Percentiles rank a stretch among this genome's conserved stretches.
Evolutionary conservation across 805 yeast genomes (phyloP).

Genomic region (Sugiyamaella lignohabitans): DNA sequence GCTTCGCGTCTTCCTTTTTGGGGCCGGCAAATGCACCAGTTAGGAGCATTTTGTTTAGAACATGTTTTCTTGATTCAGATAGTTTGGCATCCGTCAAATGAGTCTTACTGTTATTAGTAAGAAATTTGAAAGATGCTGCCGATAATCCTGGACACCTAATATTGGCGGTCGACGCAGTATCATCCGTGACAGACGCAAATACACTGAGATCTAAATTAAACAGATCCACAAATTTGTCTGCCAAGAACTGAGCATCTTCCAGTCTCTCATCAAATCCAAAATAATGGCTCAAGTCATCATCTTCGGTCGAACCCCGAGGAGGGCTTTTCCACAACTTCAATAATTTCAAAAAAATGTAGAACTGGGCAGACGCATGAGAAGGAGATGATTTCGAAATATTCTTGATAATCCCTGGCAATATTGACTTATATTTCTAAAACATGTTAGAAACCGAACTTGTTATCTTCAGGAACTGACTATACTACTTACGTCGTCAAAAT

Average conservation of each 20-base stretch:
- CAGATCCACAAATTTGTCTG: constrained; percentile 46
- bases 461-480: not conserved
- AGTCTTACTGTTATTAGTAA: constrained; percentile 65
- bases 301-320: constrained; percentile 40
- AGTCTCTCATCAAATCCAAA: constrained; percentile 27
- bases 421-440: constrained; percentile 15
- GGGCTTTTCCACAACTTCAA: constrained; percentile 46
- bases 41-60: constrained; percentile 35
- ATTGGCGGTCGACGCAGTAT: constrained; percentile 15
- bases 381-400: constrained; percentile 39
- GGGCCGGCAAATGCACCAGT: constrained; percentile 38
- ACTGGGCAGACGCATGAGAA: constrained; percentile 48
- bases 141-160: constrained; percentile 56
- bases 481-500: not conserved
- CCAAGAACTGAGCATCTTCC: constrained; percentile 41
- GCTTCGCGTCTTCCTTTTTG: too few species aligned
- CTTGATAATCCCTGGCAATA: constrained; percentile 44
- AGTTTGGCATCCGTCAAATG: constrained; percentile 47
- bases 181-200: not conserved
- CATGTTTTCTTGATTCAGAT: constrained; percentile 35
- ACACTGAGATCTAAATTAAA: constrained; percentile 38
- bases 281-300: constrained; percentile 31
- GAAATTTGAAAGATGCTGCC: constrained; percentile 48
- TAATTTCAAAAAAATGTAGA: constrained; percentile 53
- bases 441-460: too few species aligned